Evolutionary conservation across 2,329 filamentous ascomycete species (phyloP).

Genomic region (Phialophora chinensis): DNA sequence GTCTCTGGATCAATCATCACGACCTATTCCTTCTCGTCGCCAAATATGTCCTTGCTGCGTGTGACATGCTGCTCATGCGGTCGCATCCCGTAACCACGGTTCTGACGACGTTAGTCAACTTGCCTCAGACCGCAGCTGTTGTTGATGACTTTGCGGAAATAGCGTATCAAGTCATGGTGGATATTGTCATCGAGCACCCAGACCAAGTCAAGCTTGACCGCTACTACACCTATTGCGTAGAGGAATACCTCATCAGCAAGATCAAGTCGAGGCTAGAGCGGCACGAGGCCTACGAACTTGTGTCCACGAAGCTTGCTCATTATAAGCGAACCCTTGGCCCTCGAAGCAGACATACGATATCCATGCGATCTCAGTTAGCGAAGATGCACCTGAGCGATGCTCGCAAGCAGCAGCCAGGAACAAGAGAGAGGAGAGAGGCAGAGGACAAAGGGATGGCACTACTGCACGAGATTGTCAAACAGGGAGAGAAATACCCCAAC

Average conservation of each 20-base stretch:
- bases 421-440: neutral
- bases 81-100: too few species aligned
- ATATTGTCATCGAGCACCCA: neutral
- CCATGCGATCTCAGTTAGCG: neutral
- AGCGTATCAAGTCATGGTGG: conserved; percentile 7
- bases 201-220: conserved; percentile 9
- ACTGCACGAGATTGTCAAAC: neutral
- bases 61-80: too few species aligned
- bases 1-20: too few species aligned
- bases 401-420: neutral
- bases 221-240: neutral
- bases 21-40: too few species aligned
- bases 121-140: neutral
- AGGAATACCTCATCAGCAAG: conserved; percentile 1
- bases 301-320: neutral
- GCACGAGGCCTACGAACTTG: too few species aligned
- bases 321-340: conserved; percentile 1
- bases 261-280: neutral
- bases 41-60: too few species aligned
- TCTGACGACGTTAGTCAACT: too few species aligned
- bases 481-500: neutral
- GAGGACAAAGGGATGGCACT: too few species aligned
- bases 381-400: conserved; percentile 3
- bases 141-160: neutral
- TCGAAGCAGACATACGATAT: neutral